Evolutionary conservation across 495 filamentous ascomycete species (phyloP).

Genomic region (Hypoxylon trugodes): DNA sequence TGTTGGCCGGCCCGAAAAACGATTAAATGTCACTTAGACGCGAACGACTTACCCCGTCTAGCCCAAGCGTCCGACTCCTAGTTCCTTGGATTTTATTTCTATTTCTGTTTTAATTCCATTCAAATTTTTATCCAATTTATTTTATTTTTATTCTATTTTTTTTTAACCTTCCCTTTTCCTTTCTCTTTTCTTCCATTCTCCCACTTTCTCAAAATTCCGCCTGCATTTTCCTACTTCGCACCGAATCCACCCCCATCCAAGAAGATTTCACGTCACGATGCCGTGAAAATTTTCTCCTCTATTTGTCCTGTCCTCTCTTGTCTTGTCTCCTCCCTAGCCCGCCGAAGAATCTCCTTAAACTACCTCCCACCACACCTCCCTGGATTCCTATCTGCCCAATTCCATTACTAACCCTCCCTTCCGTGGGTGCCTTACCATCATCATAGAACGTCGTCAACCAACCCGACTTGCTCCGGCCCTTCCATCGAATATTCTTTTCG

Average conservation of each 20-base stretch:
- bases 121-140: slow-evolving; percentile 7
- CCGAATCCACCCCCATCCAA: slow-evolving; percentile 38
- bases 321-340: slow-evolving; percentile 18
- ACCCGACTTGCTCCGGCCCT: slow-evolving; percentile 37
- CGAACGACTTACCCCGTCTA: slow-evolving; percentile 25
- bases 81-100: background rate
- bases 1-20: slow-evolving; percentile 34
- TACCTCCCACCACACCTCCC: slow-evolving; percentile 6
- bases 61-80: slow-evolving; percentile 12
- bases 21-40: slow-evolving; percentile 20
- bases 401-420: slow-evolving; percentile 19
- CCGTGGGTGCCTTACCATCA: slow-evolving; percentile 30
- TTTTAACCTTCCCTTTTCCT: background rate
- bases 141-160: slow-evolving; percentile 18
- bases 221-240: slow-evolving; percentile 26
- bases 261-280: slow-evolving; percentile 38
- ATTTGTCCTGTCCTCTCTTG: background rate
- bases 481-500: slow-evolving; percentile 30
- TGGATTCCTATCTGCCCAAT: slow-evolving; percentile 29
- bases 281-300: slow-evolving; percentile 38
- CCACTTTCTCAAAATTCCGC: slow-evolving; percentile 18
- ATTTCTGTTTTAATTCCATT: slow-evolving; percentile 1
- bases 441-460: slow-evolving; percentile 17
- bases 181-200: slow-evolving; percentile 5
- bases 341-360: slow-evolving; percentile 32